A percentile compares a stretch with the other conserved stretches of the same genome.
These are phyloP conservation scores for Lepidium sativum DNA, from an alignment of 345 rosid species.

Conservation along the genomic window DNA sequence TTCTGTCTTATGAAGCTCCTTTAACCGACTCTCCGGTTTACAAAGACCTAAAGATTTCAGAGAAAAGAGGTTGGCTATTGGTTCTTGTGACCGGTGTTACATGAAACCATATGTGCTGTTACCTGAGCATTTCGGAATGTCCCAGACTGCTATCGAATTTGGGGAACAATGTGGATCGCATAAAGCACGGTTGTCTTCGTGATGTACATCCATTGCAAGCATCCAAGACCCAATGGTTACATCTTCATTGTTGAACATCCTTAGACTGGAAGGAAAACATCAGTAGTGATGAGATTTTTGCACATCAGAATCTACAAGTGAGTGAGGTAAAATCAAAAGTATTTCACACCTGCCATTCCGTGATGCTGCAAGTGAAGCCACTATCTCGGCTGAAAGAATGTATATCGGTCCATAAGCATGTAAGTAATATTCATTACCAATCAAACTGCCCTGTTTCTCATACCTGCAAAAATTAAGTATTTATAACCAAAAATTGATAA, in stretches of 20 bases:
- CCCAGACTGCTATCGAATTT: slow-evolving; percentile 79
- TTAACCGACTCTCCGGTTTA: slow-evolving; percentile 47
- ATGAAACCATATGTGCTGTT: neutral
- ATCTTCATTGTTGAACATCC: slow-evolving; percentile 88
- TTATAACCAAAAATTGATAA: neutral
- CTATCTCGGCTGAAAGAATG: slow-evolving; percentile 61
- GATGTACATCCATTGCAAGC: slow-evolving; percentile 77
- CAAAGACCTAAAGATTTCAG: slow-evolving; percentile 49
- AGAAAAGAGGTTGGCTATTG: neutral
- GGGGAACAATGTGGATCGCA: slow-evolving; percentile 76
- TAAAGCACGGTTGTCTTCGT: slow-evolving; percentile 67
- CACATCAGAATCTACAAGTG: neutral
- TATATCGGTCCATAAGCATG: slow-evolving; percentile 83
- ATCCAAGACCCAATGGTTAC: slow-evolving; percentile 92
- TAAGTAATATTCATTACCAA: slow-evolving; percentile 72
- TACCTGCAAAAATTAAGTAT: slow-evolving; percentile 38
- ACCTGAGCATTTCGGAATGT: slow-evolving; percentile 90
- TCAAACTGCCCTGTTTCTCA: slow-evolving; percentile 66
- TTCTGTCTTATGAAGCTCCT: slow-evolving; percentile 53
- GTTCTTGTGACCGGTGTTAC: neutral
- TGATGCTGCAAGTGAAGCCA: slow-evolving; percentile 58
- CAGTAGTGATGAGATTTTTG: neutral
- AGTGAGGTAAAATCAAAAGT: neutral
- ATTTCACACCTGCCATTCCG: slow-evolving; percentile 58
- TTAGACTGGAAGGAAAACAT: slow-evolving; percentile 40